Evolutionary conservation across 805 yeast genomes (phyloP).

Genomic region (Cyberlindnera xylosilytica): DNA sequence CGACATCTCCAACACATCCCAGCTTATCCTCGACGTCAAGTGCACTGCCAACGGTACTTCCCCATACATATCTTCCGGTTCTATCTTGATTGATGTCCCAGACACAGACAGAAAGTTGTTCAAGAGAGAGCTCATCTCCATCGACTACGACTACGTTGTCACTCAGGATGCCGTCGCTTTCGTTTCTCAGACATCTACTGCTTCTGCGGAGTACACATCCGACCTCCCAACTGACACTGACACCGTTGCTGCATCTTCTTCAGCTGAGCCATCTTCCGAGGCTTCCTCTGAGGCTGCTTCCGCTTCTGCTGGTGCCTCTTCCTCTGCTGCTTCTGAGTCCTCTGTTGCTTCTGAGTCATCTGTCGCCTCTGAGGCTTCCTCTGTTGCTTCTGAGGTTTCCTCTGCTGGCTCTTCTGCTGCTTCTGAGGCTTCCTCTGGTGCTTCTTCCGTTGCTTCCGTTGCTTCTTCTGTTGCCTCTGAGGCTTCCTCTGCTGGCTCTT

Average conservation of each 20-base stretch:
- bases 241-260: too few relatives aligned
- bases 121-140: not conserved
- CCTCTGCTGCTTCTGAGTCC: conserved; percentile 1
- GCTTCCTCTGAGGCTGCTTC: not conserved
- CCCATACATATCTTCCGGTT: not conserved
- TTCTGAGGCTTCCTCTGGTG: not conserved
- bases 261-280: not conserved
- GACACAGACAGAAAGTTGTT: not conserved
- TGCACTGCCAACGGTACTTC: not conserved
- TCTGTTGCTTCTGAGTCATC: conserved; percentile 1
- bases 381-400: not conserved
- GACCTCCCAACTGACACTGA: not conserved
- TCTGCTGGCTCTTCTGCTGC: not conserved
- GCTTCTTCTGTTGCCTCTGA: not conserved
- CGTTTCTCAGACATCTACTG: not conserved
- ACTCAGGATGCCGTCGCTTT: conserved; percentile 1
- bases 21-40: not conserved
- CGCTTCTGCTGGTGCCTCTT: not conserved
- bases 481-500: not conserved
- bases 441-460: not conserved
- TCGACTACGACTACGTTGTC: not conserved
- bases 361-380: not conserved
- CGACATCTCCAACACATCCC: not conserved
- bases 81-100: not conserved
- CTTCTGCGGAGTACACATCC: not conserved